Conservation (phyloP, 495 filamentous ascomycete species). For the Hypoxylon perforatum region DNA sequence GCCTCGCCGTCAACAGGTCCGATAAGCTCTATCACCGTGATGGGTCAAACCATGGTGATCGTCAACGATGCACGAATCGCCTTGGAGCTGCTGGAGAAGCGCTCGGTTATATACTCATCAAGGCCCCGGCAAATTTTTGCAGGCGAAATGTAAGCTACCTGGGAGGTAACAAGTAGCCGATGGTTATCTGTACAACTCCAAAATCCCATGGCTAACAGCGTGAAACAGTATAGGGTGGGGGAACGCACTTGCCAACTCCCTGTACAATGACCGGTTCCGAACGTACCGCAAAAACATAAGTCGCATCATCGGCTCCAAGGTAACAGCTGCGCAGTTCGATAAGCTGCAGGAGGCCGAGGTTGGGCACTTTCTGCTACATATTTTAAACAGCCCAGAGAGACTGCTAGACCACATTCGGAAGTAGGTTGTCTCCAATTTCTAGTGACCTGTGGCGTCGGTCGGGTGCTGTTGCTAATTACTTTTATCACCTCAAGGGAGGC, state of each 20-base stretch:
- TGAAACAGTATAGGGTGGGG: conserved; percentile 47
- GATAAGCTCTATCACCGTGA: conserved; percentile 63
- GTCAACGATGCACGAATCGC: conserved; percentile 57
- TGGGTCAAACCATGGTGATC: conserved; percentile 61
- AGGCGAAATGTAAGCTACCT: conserved; percentile 52
- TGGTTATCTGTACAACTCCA: neutral
- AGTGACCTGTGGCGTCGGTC: too few species aligned
- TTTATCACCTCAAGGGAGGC: conserved; percentile 36
- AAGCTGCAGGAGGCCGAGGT: conserved; percentile 54
- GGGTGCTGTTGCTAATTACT: neutral
- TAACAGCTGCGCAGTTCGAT: conserved; percentile 48
- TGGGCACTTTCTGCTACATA: conserved; percentile 55
- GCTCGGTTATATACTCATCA: conserved; percentile 56
- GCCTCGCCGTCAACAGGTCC: conserved; percentile 47
- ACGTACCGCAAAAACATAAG: conserved; percentile 55
- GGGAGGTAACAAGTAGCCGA: neutral
- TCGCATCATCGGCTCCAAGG: conserved; percentile 50
- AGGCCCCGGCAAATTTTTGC: conserved; percentile 52
- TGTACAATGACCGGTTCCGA: conserved; percentile 53
- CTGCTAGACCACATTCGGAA: conserved; percentile 55
- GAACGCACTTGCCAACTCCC: conserved; percentile 47
- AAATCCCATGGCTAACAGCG: conserved; percentile 3
- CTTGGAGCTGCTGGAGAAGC: conserved; percentile 59
- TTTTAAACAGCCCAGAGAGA: conserved; percentile 50
- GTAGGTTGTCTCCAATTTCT: conserved; percentile 34